phyloP scores from a whole-genome alignment of 306 rosid genomes.

The Albizia julibrissin region DNA sequence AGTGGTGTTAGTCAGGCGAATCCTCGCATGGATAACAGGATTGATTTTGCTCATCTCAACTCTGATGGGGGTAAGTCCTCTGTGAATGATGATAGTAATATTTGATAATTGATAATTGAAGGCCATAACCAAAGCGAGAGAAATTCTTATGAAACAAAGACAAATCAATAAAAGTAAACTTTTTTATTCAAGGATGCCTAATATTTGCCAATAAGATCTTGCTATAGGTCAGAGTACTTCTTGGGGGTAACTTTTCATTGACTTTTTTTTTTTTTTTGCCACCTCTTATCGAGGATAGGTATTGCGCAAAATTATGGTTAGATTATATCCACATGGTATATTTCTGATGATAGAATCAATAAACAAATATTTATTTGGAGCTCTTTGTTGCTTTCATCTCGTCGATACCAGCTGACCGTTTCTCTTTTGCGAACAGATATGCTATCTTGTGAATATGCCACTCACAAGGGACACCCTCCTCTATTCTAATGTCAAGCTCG shows the following conservation, averaged over 20 bases:
- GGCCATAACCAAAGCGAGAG: not conserved
- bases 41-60: constrained; percentile 81
- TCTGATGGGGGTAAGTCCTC: constrained; percentile 76
- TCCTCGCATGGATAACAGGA: constrained; percentile 90
- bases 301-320: not conserved
- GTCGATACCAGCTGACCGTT: not conserved
- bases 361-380: not conserved
- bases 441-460: constrained; percentile 64
- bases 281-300: not conserved
- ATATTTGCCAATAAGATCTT: not conserved
- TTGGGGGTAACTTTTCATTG: not conserved
- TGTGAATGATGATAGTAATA: constrained; percentile 1
- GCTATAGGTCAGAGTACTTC: constrained; percentile 16
- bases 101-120: not conserved
- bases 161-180: not conserved
- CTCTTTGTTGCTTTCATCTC: not conserved
- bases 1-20: constrained; percentile 71
- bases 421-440: constrained; percentile 36
- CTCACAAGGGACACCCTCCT: constrained; percentile 73
- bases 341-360: not conserved
- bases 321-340: not conserved
- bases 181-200: not conserved
- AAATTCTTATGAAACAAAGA: not conserved
- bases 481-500: constrained; percentile 72
- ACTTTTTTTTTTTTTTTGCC: not conserved